phyloP scores from a whole-genome alignment of 345 rosid species.

The Cardamine occulta region DNA sequence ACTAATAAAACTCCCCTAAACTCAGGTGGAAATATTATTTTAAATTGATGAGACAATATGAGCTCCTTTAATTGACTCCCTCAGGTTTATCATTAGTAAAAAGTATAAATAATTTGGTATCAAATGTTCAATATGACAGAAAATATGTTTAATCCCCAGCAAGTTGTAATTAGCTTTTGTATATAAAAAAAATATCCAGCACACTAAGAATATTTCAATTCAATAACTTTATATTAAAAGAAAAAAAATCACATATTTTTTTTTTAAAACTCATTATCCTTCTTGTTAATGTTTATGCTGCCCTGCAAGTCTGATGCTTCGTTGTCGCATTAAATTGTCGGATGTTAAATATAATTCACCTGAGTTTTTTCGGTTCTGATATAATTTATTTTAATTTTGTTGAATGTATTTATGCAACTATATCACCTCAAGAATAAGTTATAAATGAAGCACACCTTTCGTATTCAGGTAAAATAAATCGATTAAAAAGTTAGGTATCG shows the following conservation, averaged over 20 bases:
- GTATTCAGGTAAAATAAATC: background rate
- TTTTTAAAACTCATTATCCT: background rate
- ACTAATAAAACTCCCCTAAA: slow-evolving; percentile 14
- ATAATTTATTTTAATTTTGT: background rate
- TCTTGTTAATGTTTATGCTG: background rate
- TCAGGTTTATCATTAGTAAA: background rate
- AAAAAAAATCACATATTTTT: background rate
- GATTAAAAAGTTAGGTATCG: background rate
- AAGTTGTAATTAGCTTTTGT: slow-evolving; percentile 3
- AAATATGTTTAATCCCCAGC: slow-evolving; percentile 8
- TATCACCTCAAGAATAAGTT: slow-evolving; percentile 5
- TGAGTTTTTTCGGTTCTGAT: background rate
- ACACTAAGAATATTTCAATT: background rate
- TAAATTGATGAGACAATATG: background rate
- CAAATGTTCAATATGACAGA: background rate
- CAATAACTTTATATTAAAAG: background rate
- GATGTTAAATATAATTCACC: slow-evolving; percentile 2
- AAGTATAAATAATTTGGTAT: background rate
- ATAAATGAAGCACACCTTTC: slow-evolving; percentile 9
- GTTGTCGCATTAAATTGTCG: background rate
- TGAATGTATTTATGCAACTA: background rate
- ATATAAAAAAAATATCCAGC: background rate
- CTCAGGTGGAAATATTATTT: background rate
- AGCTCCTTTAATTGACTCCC: background rate
- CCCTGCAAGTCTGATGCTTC: slow-evolving; percentile 2